Percentiles rank a stretch among this genome's conserved stretches.
These are phyloP conservation scores for Xylaria arbuscula DNA, from an alignment of 2,329 filamentous ascomycete genomes.

Conservation along the genomic window DNA sequence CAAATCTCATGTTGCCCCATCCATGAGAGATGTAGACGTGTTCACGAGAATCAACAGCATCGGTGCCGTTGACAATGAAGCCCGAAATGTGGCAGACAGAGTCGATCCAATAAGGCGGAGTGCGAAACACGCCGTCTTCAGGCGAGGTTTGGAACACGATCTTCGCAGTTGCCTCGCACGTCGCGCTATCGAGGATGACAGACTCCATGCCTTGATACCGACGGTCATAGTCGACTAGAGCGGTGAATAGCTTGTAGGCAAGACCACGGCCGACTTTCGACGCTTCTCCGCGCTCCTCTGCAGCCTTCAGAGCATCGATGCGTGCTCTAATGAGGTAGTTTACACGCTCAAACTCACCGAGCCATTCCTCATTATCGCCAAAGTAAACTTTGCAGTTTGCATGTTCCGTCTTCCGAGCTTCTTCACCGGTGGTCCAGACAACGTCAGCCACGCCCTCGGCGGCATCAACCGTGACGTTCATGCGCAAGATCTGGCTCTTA, in stretches of 20 bases:
- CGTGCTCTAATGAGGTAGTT: conserved; percentile 75
- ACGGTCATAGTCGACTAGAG: conserved; percentile 66
- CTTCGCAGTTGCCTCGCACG: conserved; percentile 64
- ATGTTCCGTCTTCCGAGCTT: conserved; percentile 69
- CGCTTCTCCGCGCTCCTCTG: conserved; percentile 72
- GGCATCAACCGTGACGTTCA: conserved; percentile 70
- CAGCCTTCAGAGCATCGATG: conserved; percentile 67
- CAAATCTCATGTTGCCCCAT: conserved; percentile 65
- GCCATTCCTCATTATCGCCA: conserved; percentile 69
- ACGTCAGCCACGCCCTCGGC: conserved; percentile 65
- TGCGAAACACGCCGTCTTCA: conserved; percentile 64
- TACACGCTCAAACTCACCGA: conserved; percentile 73
- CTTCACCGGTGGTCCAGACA: conserved; percentile 69
- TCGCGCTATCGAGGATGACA: conserved; percentile 65
- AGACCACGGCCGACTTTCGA: conserved; percentile 80
- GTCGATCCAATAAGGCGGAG: conserved; percentile 69
- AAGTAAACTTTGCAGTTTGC: conserved; percentile 71
- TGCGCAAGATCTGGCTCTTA: conserved; percentile 67
- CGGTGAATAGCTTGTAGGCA: conserved; percentile 77
- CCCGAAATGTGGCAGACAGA: conserved; percentile 69
- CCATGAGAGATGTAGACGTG: conserved; percentile 70
- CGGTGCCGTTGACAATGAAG: conserved; percentile 70
- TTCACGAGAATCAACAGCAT: conserved; percentile 64
- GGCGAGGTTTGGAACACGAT: conserved; percentile 62
- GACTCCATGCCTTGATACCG: conserved; percentile 69